Conservation (phyloP, 2,329 filamentous ascomycete species). For the Diaporthe sp. region DNA sequence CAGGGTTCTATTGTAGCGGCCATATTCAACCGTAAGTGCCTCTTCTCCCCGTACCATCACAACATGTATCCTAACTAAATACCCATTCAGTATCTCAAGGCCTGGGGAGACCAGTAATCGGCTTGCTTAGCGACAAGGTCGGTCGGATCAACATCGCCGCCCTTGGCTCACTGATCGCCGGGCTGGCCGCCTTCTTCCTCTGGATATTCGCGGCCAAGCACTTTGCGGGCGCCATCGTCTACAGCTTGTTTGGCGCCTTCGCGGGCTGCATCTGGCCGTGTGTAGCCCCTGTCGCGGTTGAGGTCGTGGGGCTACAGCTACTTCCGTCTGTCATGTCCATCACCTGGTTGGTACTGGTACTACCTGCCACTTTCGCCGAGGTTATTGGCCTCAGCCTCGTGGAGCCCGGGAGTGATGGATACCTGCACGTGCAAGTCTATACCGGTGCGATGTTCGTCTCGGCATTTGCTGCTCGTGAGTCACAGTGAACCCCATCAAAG, state of each 20-base stretch:
- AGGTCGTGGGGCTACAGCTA: slow-evolving; percentile 78
- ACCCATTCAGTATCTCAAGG: slow-evolving; percentile 66
- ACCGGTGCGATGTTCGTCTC: slow-evolving; percentile 72
- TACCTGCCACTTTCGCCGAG: slow-evolving; percentile 79
- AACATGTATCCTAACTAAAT: neutral
- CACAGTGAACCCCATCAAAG: neutral
- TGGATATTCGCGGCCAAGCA: slow-evolving; percentile 78
- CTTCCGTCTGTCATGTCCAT: slow-evolving; percentile 78
- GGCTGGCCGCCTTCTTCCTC: slow-evolving; percentile 75
- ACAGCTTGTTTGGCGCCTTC: slow-evolving; percentile 76
- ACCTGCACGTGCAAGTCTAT: slow-evolving; percentile 69
- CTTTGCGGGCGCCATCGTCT: slow-evolving; percentile 79
- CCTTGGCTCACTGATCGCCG: slow-evolving; percentile 73
- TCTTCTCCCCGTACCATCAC: slow-evolving; percentile 43
- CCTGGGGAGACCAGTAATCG: slow-evolving; percentile 79
- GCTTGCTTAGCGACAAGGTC: slow-evolving; percentile 77
- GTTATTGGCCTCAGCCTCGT: slow-evolving; percentile 73
- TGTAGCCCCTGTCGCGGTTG: slow-evolving; percentile 77
- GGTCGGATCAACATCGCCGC: slow-evolving; percentile 82
- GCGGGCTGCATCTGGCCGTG: slow-evolving; percentile 80
- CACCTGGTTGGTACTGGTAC: slow-evolving; percentile 77
- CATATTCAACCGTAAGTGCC: slow-evolving; percentile 72
- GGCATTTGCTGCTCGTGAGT: slow-evolving; percentile 61
- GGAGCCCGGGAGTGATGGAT: slow-evolving; percentile 57
- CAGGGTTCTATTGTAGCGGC: slow-evolving; percentile 82